Evolutionary conservation across 306 rosid genomes (phyloP), one percentile per base, ranked within the genome.

Genomic region (Fagus crenata): DNA sequence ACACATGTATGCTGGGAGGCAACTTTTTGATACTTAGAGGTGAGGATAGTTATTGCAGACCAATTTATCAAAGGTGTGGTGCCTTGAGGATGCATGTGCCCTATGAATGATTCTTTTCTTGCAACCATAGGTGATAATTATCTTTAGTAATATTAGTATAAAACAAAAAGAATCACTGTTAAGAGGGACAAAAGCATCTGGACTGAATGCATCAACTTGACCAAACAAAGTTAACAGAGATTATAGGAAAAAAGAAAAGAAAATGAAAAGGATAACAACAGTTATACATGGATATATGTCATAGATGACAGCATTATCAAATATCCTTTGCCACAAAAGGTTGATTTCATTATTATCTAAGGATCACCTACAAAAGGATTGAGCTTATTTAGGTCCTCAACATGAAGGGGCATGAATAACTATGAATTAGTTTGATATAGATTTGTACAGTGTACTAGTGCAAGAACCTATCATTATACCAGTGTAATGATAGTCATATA

Each of bases 1-100:
- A 17, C 3, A 14, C 12, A 11, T 63, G 17, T 35, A 63, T 13
- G 37, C 37, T 22, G 1, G 17, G 43, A 6, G 41, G 37, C 35
- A 63, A 46, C 51, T 7, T 46, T 46, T 63, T 14, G 42, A 63
- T 63, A n/a, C 42, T 63, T 63, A 63, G 41, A 63, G 69, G 64
- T 28, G 33, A 58, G 36, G 64, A 58, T 58, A 31, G 32, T 46
- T 46, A 46, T 46, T 32, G 22, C 11, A 32, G 32, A 4, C 33
- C 64, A 58, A 58, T 58, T 54, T 58, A 58, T 22, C 12, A 7
- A 2, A 32, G 14, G 32, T 7, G 3, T 28, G 12, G 13, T 28
- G 64, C 64, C 14, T 28, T 63, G 28, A 63, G 41, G 69, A 63
- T 63, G 11, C 9, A 63, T 46, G 69, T 35, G 69, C 42, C 5